These are phyloP conservation scores for Lasiosphaeria hispida DNA, from an alignment of 495 filamentous ascomycete genomes.

Conservation along the genomic window DNA sequence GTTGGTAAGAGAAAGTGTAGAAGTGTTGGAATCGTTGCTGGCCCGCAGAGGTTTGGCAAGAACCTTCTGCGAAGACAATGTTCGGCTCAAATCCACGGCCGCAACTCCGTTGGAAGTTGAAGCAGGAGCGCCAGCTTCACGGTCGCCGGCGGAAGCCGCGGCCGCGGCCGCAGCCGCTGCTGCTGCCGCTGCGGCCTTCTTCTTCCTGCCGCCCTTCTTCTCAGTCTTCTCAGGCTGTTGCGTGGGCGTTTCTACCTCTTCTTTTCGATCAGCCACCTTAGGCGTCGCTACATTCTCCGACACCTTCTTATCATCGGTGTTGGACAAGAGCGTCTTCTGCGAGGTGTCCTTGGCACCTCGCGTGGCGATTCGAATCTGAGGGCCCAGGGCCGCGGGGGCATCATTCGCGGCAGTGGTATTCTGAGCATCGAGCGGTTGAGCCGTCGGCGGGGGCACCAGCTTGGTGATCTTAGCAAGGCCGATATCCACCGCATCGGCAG, in stretches of 20 bases:
- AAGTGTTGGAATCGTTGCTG: slow-evolving; percentile 21
- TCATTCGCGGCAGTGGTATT: slow-evolving; percentile 17
- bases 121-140: not conserved
- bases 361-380: slow-evolving; percentile 38
- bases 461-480: slow-evolving; percentile 54
- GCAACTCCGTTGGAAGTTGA: slow-evolving; percentile 17
- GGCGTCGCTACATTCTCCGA: slow-evolving; percentile 23
- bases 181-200: slow-evolving; percentile 39
- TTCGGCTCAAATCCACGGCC: slow-evolving; percentile 21
- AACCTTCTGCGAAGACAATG: slow-evolving; percentile 22
- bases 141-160: slow-evolving; percentile 16
- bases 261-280: slow-evolving; percentile 41
- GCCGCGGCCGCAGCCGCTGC: slow-evolving; percentile 31
- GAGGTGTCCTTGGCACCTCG: slow-evolving; percentile 40
- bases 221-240: slow-evolving; percentile 43
- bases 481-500: slow-evolving; percentile 69
- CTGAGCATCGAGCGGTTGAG: slow-evolving; percentile 32
- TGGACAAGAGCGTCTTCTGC: slow-evolving; percentile 32
- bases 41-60: slow-evolving; percentile 27
- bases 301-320: slow-evolving; percentile 31
- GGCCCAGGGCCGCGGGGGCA: slow-evolving; percentile 2
- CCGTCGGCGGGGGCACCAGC: slow-evolving; percentile 39
- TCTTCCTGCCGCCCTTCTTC: slow-evolving; percentile 50
- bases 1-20: slow-evolving; percentile 15
- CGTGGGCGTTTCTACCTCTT: slow-evolving; percentile 34